Evolutionary conservation across 208 protist genomes (phyloP).

Genomic region (Trypanosoma conorhini): DNA sequence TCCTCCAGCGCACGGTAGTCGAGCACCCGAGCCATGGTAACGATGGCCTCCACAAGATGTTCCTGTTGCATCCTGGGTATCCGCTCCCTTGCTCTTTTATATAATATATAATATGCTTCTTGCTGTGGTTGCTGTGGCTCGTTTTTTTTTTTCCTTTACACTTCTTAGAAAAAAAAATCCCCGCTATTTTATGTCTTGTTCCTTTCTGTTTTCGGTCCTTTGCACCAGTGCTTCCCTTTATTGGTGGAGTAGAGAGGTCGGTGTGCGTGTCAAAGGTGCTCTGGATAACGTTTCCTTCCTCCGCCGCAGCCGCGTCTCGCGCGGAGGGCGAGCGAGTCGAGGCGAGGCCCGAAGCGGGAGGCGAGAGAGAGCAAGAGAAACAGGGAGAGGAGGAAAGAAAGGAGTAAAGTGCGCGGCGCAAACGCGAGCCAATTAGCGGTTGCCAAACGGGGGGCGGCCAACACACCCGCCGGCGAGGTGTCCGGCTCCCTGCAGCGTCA

Average conservation of each 20-base stretch:
- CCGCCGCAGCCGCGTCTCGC: not conserved
- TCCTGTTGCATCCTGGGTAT: slow-evolving; percentile 23
- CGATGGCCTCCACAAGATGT: slow-evolving; percentile 35
- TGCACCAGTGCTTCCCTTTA: not conserved
- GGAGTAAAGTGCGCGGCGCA: not conserved
- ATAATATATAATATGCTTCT: not conserved
- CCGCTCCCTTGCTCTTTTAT: not conserved
- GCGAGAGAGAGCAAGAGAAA: not conserved
- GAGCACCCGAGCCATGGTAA: slow-evolving; percentile 38
- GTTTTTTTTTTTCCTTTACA: slow-evolving; percentile 3
- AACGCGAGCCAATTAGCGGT: not conserved
- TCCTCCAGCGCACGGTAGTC: slow-evolving; percentile 33
- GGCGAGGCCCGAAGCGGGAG: too few species aligned
- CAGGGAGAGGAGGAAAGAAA: not conserved
- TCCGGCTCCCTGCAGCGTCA: not conserved
- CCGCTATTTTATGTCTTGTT: not conserved
- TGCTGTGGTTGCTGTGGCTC: not conserved
- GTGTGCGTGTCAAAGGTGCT: not conserved
- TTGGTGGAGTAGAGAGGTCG: not conserved
- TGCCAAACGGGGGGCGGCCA: not conserved
- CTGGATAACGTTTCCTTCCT: slow-evolving; percentile 1
- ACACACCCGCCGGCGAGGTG: not conserved
- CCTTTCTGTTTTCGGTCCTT: not conserved
- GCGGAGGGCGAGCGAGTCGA: not conserved
- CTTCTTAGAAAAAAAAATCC: not conserved